Evolutionary conservation across 352 stramenopile species (phyloP), one percentile per base, ranked within the genome.

Genomic region (Globisporangium irregulare): DNA sequence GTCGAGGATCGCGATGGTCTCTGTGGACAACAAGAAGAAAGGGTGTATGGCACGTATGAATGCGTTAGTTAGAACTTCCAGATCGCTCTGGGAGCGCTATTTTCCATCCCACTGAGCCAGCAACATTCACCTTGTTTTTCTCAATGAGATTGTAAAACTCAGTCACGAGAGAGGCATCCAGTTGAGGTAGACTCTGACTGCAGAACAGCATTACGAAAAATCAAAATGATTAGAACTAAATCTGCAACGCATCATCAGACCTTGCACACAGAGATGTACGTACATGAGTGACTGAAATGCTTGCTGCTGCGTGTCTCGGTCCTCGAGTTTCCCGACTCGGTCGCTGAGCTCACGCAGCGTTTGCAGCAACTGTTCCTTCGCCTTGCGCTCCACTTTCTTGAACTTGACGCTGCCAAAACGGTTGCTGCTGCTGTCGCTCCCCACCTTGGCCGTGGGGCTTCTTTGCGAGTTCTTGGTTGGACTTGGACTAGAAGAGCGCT

Each of bases 291-390:
- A 70, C 1, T 69, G 64, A 43, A 90, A 90, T 4, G 84, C 78
- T 72, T 82, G 77, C 8, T 89, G 83, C 59, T 91, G 83, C 1
- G 81, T 92, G 53, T 92, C 84, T 20, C 78, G 76, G 48, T 92
- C 81, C 64, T 92, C 81, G 5, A 92, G 70, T 14, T 80, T 82
- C 7, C 78, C 75, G n/a, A 92, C 81, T 60, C 74, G 59, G 25
- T 74, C 63, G 53, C 77, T 87, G 4, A 90, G 65, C 24, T 79
- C 77, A 8, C 46, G 72, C 34, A 89, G 73, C 25, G 71, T 74
- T 22, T 77, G 66, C 3, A 58, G n/a, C 25, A 76, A 54, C 43
- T 64, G 71, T 32, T 89, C 81, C 41, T 81, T 81, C 2, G 69
- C 61, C 66, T 89, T 88, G 34, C 72, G 74, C 54, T 77, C 68